Percentiles rank a stretch among this genome's conserved stretches.
Conservation (phyloP, 1,284 basidiomycete species). For the Puccinia triticina region DNA sequence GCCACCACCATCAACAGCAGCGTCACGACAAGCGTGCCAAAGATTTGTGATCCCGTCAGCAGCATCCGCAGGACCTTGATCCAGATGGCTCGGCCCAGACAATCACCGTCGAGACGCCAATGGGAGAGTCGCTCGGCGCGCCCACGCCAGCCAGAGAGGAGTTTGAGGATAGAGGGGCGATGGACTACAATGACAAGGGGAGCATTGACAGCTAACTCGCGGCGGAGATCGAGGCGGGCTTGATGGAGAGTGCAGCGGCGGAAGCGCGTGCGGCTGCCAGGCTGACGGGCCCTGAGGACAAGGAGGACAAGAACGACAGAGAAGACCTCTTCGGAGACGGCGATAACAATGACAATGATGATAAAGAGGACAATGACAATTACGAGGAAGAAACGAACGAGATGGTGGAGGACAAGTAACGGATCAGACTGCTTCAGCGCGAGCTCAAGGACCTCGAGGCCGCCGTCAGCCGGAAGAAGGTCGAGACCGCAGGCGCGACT, state of each 20-base stretch:
- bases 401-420: conserved; percentile 39
- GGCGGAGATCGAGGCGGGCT: conserved; percentile 57
- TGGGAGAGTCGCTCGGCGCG: too few species aligned
- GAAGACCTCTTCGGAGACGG: conserved; percentile 58
- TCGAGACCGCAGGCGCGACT: conserved; percentile 79
- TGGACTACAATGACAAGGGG: conserved; percentile 67
- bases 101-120: too few species aligned
- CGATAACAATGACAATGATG: conserved; percentile 58
- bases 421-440: conserved; percentile 69
- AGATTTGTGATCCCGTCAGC: too few species aligned
- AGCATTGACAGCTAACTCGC: conserved; percentile 58
- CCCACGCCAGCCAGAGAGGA: too few species aligned
- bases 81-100: too few species aligned
- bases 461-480: conserved; percentile 81
- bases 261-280: conserved; percentile 48
- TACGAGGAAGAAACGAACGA: conserved; percentile 43
- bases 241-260: conserved; percentile 52
- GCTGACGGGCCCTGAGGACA: conserved; percentile 53
- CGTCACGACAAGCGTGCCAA: too few species aligned
- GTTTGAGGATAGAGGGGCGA: too few species aligned
- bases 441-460: conserved; percentile 87
- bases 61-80: too few species aligned
- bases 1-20: too few species aligned
- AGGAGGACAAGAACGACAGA: conserved; percentile 54
- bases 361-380: conserved; percentile 52